A percentile compares a stretch with the other conserved stretches of the same genome.
Conservation (phyloP, 2,329 filamentous ascomycete genomes). For the Fusarium albosuccineum region DNA sequence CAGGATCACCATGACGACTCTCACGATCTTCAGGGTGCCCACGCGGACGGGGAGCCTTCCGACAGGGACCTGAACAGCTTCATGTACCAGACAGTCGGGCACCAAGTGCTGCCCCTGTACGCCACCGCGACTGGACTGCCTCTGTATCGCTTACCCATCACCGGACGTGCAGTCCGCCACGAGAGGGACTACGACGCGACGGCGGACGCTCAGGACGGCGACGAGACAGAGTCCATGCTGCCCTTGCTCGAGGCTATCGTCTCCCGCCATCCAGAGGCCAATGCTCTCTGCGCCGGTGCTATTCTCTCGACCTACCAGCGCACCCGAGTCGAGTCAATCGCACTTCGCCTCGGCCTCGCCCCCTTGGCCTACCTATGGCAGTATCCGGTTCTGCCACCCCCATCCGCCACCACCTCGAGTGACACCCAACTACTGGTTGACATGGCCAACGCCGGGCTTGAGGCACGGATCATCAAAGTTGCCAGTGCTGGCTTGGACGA, state of each 20-base stretch:
- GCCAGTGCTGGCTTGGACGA: constrained; percentile 91
- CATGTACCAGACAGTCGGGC: constrained; percentile 99
- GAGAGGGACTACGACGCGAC: constrained; percentile 74
- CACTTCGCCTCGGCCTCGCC: constrained; percentile 82
- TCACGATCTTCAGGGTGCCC: constrained; percentile 14
- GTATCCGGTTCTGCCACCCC: constrained; percentile 78
- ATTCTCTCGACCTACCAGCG: constrained; percentile 97
- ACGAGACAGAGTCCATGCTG: constrained; percentile 91
- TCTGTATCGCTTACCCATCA: constrained; percentile 84
- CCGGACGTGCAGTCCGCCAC: constrained; percentile 77
- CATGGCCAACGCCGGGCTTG: constrained; percentile 82
- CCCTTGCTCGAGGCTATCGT: constrained; percentile 78
- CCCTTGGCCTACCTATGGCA: constrained; percentile 94
- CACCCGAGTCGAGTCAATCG: constrained; percentile 93
- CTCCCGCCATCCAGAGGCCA: constrained; percentile 79
- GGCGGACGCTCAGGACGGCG: constrained; percentile 54
- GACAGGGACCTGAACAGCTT: constrained; percentile 85
- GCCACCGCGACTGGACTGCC: constrained; percentile 82
- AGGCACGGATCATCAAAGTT: constrained; percentile 95
- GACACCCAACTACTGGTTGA: constrained; percentile 78
- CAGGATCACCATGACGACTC: constrained; percentile 15
- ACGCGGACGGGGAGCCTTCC: constrained; percentile 27
- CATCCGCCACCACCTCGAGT: constrained; percentile 50
- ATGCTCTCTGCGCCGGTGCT: constrained; percentile 90
- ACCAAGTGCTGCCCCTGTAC: constrained; percentile 88